Conservation (phyloP, 257 asterid species). For the Salvia splendens region DNA sequence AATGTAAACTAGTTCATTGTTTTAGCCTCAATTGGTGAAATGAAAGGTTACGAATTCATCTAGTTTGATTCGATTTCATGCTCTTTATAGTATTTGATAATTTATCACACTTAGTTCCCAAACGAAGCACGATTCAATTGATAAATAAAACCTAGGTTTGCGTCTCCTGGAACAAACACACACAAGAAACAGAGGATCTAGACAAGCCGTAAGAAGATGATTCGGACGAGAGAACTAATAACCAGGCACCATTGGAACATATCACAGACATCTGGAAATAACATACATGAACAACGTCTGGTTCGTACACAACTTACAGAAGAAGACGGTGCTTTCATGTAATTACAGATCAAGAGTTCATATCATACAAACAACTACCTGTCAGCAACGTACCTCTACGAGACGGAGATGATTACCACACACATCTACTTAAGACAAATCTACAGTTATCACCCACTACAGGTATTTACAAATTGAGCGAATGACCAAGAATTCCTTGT, state of each 20-base stretch:
- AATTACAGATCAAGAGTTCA: slow-evolving; percentile 23
- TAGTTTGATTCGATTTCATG: neutral
- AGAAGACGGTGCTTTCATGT: slow-evolving; percentile 20
- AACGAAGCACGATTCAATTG: too few species aligned
- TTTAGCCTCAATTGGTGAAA: slow-evolving; percentile 31
- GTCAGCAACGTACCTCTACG: slow-evolving; percentile 33
- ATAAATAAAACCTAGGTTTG: too few species aligned
- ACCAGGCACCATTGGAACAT: neutral
- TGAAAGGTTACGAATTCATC: neutral
- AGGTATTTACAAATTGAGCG: slow-evolving; percentile 29
- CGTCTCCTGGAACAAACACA: neutral
- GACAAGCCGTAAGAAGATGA: neutral
- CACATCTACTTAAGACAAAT: slow-evolving; percentile 20
- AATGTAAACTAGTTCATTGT: slow-evolving; percentile 34
- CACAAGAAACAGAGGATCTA: neutral
- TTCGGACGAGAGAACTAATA: neutral
- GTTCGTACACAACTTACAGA: slow-evolving; percentile 22
- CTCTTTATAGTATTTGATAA: too few species aligned
- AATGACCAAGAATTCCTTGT: slow-evolving; percentile 3
- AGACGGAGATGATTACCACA: slow-evolving; percentile 17
- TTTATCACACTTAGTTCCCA: too few species aligned
- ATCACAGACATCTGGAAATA: neutral
- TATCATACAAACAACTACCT: slow-evolving; percentile 20
- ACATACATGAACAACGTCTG: neutral
- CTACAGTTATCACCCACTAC: slow-evolving; percentile 29